phyloP scores from a whole-genome alignment of 345 rosid species.

The Pistacia vera region DNA sequence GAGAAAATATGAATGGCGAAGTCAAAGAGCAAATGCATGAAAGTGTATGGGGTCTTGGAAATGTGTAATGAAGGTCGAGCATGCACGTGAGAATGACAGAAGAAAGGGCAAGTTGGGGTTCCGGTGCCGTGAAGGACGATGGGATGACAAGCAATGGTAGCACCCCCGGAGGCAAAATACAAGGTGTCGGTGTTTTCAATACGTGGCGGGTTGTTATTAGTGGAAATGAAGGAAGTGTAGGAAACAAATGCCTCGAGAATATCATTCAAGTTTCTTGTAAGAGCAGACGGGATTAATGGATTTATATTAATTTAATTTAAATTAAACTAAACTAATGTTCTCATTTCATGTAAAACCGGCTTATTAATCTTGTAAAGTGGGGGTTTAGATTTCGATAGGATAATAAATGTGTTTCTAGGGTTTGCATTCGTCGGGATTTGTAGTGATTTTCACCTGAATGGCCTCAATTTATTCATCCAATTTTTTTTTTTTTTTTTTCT shows the following conservation, averaged over 20 bases:
- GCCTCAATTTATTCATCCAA: neutral
- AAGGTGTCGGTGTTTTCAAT: conserved; percentile 39
- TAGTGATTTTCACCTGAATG: neutral
- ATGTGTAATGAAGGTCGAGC: conserved; percentile 5
- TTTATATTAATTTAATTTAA: no score
- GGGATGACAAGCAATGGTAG: neutral
- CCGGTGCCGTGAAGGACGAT: conserved; percentile 40
- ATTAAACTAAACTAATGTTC: neutral
- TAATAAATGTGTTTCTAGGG: neutral
- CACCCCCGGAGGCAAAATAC: conserved; percentile 41
- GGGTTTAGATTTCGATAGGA: neutral
- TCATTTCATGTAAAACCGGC: neutral
- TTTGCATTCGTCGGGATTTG: conserved; percentile 5
- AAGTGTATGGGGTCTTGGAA: conserved; percentile 26
- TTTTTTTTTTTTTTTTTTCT: no score
- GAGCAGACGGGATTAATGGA: conserved; percentile 25
- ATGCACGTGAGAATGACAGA: conserved; percentile 30
- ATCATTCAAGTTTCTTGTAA: conserved; percentile 28
- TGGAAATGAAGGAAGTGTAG: conserved; percentile 24
- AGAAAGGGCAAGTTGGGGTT: conserved; percentile 19
- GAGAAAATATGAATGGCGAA: neutral
- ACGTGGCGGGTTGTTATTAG: conserved; percentile 22
- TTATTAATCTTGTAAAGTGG: neutral
- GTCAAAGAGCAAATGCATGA: conserved; percentile 22
- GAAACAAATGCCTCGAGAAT: conserved; percentile 52